Base-by-base conservation (phyloP, 768 basidiomycete genomes). In the Lanmaoa rubissima region DNA sequence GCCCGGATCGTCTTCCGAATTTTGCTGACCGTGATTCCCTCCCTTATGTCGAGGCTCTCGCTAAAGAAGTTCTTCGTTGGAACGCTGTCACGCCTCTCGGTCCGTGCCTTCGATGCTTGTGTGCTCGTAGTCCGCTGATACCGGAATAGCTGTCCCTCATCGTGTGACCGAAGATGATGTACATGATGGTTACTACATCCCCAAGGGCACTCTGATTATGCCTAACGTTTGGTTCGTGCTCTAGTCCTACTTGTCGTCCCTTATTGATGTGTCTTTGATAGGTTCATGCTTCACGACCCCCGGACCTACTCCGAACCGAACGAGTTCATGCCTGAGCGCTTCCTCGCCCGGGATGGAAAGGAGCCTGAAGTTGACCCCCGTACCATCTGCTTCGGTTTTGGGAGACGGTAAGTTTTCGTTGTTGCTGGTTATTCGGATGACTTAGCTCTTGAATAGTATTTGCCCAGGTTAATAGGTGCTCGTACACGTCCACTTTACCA, bases 331-430 rank as follows among this genome's bases (percentile, higher is more conserved):
- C 86, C 86, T 21, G 82, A 82, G 50, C 81, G 86, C 32, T 87
- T 82, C 69, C 73, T 87, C 34, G 71, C 75, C 1, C 51, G 50
- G 14, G 59, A 66, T 5, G 67, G 64, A 40, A 67, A 70, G 41
- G 60, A 69, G 43, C 78, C 78, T 32, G 82, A 86, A 63, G 67
- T 63, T 19, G 85, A 87, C 68, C 84, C 86, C 57, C 82, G 81
- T 53, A 76, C 76, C 47, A 66, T 84, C 46, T 84, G 82, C 62
- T 90, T 88, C 70, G 87, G 87, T 8, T 90, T 87, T 64, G 87
- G 87, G 47, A 75, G 87, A 71, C 80, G 87, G 65, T 71, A 69
- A 19, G 76, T 74, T 48, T 48, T 11, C 53, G 39, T 55, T 8
- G 55, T 46, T 31, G 26, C 44, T 34, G 14, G 46, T 44, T 47